Evolutionary conservation across 257 asterid species (phyloP).

Genomic region (Solanum rostratum): DNA sequence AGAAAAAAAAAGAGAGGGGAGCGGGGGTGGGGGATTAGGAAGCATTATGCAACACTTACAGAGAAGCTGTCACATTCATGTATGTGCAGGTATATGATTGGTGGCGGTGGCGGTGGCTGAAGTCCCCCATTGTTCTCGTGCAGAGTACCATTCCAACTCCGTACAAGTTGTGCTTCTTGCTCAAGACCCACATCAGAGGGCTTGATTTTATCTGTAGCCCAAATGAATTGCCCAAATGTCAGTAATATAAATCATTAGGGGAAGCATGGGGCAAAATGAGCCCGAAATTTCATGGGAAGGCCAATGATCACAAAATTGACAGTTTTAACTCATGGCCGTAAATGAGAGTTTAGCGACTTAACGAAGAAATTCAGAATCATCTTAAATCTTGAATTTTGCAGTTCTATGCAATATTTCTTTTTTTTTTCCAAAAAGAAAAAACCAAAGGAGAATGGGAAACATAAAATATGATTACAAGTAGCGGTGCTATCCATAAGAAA

Average conservation of each 20-base stretch:
- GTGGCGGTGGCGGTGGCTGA: constrained; percentile 48
- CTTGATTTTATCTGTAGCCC: constrained; percentile 77
- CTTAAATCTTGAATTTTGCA: background rate
- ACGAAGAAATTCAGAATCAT: background rate
- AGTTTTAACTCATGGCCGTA: background rate
- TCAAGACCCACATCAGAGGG: constrained; percentile 99
- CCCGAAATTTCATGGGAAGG: background rate
- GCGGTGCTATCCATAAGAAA: background rate
- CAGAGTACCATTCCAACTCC: constrained; percentile 56
- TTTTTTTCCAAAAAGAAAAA: too few relatives aligned
- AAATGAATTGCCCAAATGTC: constrained; percentile 2
- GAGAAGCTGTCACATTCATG: constrained; percentile 88
- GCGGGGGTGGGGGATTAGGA: background rate
- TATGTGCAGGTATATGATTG: constrained; percentile 76
- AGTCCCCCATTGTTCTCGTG: constrained; percentile 42
- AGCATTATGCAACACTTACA: constrained; percentile 35
- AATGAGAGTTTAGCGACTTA: background rate
- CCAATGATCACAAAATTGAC: background rate
- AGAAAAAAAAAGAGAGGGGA: background rate
- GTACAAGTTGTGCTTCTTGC: constrained; percentile 82
- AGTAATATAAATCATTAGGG: background rate
- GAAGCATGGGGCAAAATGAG: background rate
- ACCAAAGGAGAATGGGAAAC: background rate
- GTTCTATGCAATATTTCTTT: background rate
- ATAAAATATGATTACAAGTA: background rate